These are phyloP conservation scores for Amanita rubescens DNA, from an alignment of 768 basidiomycete species.

Conservation along the genomic window DNA sequence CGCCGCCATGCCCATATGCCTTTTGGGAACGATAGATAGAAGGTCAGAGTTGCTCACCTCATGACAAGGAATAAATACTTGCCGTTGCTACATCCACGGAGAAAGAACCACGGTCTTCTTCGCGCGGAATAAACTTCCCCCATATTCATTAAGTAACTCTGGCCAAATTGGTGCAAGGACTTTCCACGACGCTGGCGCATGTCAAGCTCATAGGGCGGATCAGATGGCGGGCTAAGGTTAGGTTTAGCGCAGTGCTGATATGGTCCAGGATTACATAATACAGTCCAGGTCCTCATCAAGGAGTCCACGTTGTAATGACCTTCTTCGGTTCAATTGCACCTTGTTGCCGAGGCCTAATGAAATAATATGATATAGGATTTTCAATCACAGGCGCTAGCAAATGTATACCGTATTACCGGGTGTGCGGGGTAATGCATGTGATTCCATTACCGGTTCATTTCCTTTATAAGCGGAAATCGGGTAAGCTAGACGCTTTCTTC, in stretches of 20 bases:
- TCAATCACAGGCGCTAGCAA: background rate
- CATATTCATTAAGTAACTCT: too few relatives aligned
- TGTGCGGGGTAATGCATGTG: constrained; percentile 1
- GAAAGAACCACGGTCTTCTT: too few relatives aligned
- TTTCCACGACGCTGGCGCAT: background rate
- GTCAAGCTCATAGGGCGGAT: background rate
- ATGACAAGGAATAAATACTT: too few relatives aligned
- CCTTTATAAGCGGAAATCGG: background rate
- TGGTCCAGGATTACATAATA: background rate
- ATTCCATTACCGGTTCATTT: background rate
- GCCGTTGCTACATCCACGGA: too few relatives aligned
- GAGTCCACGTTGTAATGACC: too few relatives aligned
- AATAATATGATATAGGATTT: background rate
- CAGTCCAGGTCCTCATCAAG: too few relatives aligned
- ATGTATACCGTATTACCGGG: background rate
- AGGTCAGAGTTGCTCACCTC: background rate
- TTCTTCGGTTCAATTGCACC: background rate
- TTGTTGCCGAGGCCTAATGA: background rate
- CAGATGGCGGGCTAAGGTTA: background rate
- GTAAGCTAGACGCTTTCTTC: background rate
- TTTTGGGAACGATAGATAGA: background rate
- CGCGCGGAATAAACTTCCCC: too few relatives aligned
- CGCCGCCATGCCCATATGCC: background rate
- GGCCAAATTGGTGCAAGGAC: too few relatives aligned
- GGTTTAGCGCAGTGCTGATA: background rate